Evolutionary conservation across 2,329 filamentous ascomycete species (phyloP).

Genomic region (Cladophialophora psammophila): DNA sequence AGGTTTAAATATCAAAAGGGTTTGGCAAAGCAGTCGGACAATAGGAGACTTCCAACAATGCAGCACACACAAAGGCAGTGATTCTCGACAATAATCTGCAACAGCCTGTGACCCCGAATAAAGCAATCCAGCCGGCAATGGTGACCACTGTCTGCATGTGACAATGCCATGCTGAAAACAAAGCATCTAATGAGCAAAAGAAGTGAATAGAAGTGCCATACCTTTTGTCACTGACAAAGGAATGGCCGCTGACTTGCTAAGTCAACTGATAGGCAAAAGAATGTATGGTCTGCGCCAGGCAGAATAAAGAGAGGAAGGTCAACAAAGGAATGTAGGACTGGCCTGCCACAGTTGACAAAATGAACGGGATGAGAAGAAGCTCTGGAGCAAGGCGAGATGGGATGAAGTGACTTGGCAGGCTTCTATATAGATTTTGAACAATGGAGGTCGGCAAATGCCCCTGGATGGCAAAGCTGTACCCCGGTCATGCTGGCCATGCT

Average conservation of each 20-base stretch:
- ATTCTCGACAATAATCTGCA: not conserved
- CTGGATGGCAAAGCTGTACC: conserved; percentile 10
- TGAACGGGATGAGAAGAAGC: conserved; percentile 23
- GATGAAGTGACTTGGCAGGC: conserved; percentile 12
- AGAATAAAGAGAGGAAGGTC: conserved; percentile 33
- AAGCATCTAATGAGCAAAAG: not conserved
- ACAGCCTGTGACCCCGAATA: not conserved
- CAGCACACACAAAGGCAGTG: not conserved
- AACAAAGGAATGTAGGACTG: conserved; percentile 37
- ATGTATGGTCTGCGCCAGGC: conserved; percentile 39
- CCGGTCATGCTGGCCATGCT: conserved; percentile 7
- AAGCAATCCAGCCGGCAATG: not conserved
- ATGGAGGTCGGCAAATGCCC: conserved; percentile 9
- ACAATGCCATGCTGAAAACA: not conserved
- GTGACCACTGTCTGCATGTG: not conserved
- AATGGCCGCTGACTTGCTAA: conserved; percentile 29
- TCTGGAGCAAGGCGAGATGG: conserved; percentile 16
- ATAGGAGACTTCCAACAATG: not conserved
- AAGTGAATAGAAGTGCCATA: not conserved
- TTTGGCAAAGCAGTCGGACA: not conserved
- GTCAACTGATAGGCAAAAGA: conserved; percentile 26
- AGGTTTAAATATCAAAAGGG: not conserved
- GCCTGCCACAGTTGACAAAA: conserved; percentile 28
- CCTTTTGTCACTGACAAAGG: conserved; percentile 28
- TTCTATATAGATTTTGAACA: conserved; percentile 29